phyloP scores from a whole-genome alignment of 441 rosid species.

The Omphalea diandra region DNA sequence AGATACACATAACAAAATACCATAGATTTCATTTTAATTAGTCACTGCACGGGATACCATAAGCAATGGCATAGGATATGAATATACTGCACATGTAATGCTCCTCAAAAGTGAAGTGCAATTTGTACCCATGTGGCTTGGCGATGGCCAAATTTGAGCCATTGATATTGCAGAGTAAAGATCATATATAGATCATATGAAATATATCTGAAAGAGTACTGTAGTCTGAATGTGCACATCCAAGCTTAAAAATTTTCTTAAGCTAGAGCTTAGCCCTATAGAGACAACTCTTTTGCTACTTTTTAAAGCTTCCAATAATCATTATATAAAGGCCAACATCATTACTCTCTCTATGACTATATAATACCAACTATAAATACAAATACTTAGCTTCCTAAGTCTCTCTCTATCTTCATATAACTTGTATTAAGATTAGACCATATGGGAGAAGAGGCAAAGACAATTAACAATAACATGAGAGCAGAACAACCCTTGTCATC shows the following conservation, averaged over 20 bases:
- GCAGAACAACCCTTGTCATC: neutral
- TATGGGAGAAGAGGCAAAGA: slow-evolving; percentile 31
- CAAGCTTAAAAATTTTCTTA: too few relatives aligned
- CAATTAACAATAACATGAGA: neutral
- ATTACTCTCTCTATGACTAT: slow-evolving; percentile 22
- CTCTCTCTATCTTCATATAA: neutral
- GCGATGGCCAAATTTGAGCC: neutral
- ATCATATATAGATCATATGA: neutral
- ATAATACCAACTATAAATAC: slow-evolving; percentile 27
- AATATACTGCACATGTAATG: neutral
- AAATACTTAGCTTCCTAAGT: neutral
- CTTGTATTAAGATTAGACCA: slow-evolving; percentile 7
- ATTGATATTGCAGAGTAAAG: neutral
- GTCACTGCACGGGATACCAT: neutral
- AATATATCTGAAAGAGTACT: neutral
- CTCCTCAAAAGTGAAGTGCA: neutral
- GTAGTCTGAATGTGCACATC: too few relatives aligned
- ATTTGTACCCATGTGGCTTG: neutral
- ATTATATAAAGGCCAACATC: slow-evolving; percentile 24
- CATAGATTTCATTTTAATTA: neutral
- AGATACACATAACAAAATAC: neutral
- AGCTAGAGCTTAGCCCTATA: slow-evolving; percentile 8
- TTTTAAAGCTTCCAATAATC: slow-evolving; percentile 22
- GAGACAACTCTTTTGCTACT: neutral
- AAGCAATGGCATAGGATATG: neutral